Evolutionary conservation across 2,329 filamentous ascomycete species (phyloP).

Genomic region (Penicillium olsonii): DNA sequence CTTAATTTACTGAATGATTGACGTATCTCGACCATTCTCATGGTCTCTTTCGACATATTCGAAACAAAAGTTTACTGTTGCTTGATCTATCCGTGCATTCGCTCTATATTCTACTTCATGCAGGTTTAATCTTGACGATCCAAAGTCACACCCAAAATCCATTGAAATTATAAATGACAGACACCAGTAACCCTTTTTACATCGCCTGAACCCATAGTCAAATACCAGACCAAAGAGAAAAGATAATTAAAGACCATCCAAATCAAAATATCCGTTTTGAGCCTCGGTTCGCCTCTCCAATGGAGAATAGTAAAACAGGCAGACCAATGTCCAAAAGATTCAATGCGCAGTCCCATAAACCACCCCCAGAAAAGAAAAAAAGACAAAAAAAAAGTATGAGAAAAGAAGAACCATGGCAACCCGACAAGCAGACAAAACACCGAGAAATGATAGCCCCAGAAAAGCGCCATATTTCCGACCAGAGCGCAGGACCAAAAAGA

Average conservation of each 20-base stretch:
- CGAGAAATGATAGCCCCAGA: slow-evolving; percentile 16
- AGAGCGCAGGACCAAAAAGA: slow-evolving; percentile 10
- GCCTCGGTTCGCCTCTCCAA: slow-evolving; percentile 12
- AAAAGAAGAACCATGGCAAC: slow-evolving; percentile 5
- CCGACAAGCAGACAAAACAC: slow-evolving; percentile 13
- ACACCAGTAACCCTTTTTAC: slow-evolving; percentile 5
- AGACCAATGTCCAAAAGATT: slow-evolving; percentile 7
- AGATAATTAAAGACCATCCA: slow-evolving; percentile 7
- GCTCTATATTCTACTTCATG: no score
- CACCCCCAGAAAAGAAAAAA: background rate
- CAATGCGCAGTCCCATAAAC: slow-evolving; percentile 11
- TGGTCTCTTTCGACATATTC: background rate
- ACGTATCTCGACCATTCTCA: background rate
- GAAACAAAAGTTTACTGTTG: background rate
- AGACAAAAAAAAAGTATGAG: no score
- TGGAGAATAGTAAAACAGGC: slow-evolving; percentile 10
- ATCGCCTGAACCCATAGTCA: background rate
- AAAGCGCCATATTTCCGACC: slow-evolving; percentile 20
- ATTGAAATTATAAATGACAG: background rate
- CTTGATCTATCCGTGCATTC: no score
- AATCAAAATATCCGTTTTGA: slow-evolving; percentile 14
- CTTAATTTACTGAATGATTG: slow-evolving; percentile 1
- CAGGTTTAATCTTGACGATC: no score
- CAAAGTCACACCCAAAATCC: background rate
- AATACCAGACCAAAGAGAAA: background rate